Evolutionary conservation across 768 basidiomycete genomes (phyloP), one percentile per base, ranked within the genome.

Genomic region (Floccularia luteovirens): DNA sequence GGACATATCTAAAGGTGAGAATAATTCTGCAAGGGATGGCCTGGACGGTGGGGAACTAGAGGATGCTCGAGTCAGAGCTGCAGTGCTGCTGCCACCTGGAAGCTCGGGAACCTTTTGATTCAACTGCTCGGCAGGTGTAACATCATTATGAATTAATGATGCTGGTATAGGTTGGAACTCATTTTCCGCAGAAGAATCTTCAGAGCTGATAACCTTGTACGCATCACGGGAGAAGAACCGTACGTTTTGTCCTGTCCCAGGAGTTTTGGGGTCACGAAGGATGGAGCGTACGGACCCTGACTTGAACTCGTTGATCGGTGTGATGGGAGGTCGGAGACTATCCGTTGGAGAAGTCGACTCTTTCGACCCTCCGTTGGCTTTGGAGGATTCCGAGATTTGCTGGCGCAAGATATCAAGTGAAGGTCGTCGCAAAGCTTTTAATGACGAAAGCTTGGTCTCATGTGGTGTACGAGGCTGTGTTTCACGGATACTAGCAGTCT

Each of bases 171-270:
- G 51, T 27, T 58, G 57, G 36, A 59, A 56, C n/a, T 69, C 67
- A 2, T 50, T 47, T 20, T 70, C 67, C 31, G 63, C 57, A n/a
- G n/a, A n/a, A 13, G 80, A 82, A 16, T 69, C 60, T 31, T 85
- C 78, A n/a, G 81, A 79, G 36, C 69, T 82, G 50, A 81, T 75
- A 17, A 74, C 63, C 46, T 70, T 78, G 62, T 73, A 80, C 10
- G 76, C 78, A 39, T 83, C 77, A 20, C 77, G 70, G 20, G 82
- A 76, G 57, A 85, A 84, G 62, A 87, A 86, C 4, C 84, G 77
- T 30, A 87, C 84, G 44, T 77, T 85, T 53, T 79, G 78, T n/a
- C 84, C 83, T 8, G 82, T 83, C 3, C 79, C 82, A 12, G 84
- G 84, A 0, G 82, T 81, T 34, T 77, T 77, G 3, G 71, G 73